phyloP scores from a whole-genome alignment of 2,329 filamentous ascomycete genomes.

The Talaromyces pinophilus region DNA sequence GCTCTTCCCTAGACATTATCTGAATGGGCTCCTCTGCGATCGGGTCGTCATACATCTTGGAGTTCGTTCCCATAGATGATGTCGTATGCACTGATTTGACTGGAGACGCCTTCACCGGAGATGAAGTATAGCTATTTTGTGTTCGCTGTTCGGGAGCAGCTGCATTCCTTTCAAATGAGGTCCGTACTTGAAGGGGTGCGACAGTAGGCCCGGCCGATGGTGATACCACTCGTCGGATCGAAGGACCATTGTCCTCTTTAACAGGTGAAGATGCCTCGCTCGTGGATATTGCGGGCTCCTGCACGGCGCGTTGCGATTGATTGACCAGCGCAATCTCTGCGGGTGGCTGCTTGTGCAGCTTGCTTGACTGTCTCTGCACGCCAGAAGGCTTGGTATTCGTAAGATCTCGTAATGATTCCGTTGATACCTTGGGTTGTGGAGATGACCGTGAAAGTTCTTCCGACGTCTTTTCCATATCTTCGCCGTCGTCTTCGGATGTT shows the following conservation, averaged over 20 bases:
- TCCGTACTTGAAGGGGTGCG: conserved; percentile 27
- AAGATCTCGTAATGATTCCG: conserved; percentile 45
- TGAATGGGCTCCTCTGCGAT: conserved; percentile 15
- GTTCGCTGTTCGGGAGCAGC: conserved; percentile 22
- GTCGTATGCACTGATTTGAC: conserved; percentile 10
- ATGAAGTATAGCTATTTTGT: conserved; percentile 6
- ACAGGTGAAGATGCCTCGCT: conserved; percentile 27
- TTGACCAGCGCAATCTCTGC: conserved; percentile 41
- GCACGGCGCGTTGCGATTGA: conserved; percentile 33
- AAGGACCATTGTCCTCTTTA: conserved; percentile 31
- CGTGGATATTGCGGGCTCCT: conserved; percentile 30
- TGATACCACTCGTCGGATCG: conserved; percentile 40
- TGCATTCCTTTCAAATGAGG: conserved; percentile 26
- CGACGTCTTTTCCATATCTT: conserved; percentile 61
- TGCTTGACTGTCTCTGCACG: conserved; percentile 62
- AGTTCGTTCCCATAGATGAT: conserved; percentile 7
- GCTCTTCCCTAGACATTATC: conserved; percentile 1
- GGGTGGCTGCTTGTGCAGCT: conserved; percentile 70
- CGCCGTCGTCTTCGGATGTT: conserved; percentile 47
- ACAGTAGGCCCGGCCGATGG: conserved; percentile 31
- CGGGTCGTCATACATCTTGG: conserved; percentile 14
- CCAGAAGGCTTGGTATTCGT: conserved; percentile 35
- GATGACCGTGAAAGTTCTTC: conserved; percentile 56
- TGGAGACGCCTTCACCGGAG: conserved; percentile 24
- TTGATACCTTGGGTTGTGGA: conserved; percentile 48